Evolutionary conservation across 805 yeast species (phyloP).

Genomic region (Ogataea populi-albae): DNA sequence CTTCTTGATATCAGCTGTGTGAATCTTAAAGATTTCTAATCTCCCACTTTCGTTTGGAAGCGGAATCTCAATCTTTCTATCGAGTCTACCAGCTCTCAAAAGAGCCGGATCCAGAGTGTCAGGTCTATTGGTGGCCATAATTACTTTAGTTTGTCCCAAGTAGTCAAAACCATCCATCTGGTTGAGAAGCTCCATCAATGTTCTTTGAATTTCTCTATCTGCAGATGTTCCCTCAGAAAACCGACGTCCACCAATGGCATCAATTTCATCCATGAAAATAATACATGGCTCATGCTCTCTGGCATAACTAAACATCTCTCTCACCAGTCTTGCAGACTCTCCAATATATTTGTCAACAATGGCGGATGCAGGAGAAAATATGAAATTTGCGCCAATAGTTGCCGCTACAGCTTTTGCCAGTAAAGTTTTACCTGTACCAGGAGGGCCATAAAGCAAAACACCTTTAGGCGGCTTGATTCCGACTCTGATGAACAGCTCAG

Average conservation of each 20-base stretch:
- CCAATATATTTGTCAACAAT: conserved; percentile 98
- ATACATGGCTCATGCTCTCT: conserved; percentile 98
- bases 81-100: conserved; percentile 95
- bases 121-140: conserved; percentile 99
- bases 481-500: conserved; percentile 90
- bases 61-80: conserved; percentile 92
- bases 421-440: conserved; percentile 96
- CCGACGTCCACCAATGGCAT: conserved; percentile 98
- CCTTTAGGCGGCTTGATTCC: conserved; percentile 99
- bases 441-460: conserved; percentile 94
- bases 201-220: conserved; percentile 97
- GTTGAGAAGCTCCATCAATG: conserved; percentile 92
- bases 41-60: conserved; percentile 96
- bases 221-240: conserved; percentile 98
- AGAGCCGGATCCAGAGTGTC: conserved; percentile 97
- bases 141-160: conserved; percentile 93
- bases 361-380: conserved; percentile 97
- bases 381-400: conserved; percentile 96
- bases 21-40: conserved; percentile 90
- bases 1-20: conserved; percentile 77
- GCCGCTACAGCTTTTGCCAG: conserved; percentile 98
- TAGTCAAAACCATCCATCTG: conserved; percentile 99
- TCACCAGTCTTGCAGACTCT: conserved; percentile 91
- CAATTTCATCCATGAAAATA: conserved; percentile 97
- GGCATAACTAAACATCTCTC: conserved; percentile 98